phyloP scores from a whole-genome alignment of 108 stramenopile genomes.

The Nitzschia putrida region DNA sequence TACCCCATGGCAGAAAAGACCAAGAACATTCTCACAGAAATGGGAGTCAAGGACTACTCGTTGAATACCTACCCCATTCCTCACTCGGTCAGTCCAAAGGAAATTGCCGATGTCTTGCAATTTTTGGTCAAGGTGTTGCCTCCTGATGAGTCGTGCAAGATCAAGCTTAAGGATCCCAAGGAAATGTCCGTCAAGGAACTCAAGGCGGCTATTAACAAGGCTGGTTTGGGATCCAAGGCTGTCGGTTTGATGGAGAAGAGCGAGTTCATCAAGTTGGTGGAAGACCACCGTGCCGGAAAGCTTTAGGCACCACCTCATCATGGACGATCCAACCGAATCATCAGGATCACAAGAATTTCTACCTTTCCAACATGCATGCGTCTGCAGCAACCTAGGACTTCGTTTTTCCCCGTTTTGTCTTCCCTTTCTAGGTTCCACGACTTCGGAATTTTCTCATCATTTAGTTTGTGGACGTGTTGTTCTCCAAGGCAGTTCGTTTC shows the following conservation, averaged over 20 bases:
- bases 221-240: conserved; percentile 71
- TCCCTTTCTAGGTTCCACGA: too few species aligned
- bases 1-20: conserved; percentile 75
- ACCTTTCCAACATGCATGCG: too few species aligned
- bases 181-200: conserved; percentile 92
- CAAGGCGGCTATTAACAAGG: conserved; percentile 87
- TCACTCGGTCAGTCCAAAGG: conserved; percentile 79
- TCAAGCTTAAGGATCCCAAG: conserved; percentile 73
- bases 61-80: conserved; percentile 75
- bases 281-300: conserved; percentile 70
- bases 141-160: conserved; percentile 53
- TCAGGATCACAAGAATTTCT: too few species aligned
- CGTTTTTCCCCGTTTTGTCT: too few species aligned
- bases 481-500: too few species aligned
- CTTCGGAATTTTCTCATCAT: too few species aligned
- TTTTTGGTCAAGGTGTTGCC: conserved; percentile 78
- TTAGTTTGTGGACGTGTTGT: too few species aligned
- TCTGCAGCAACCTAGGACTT: too few species aligned
- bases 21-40: conserved; percentile 42
- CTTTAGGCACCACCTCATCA: conserved; percentile 8
- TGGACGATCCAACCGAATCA: too few species aligned
- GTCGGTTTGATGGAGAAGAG: conserved; percentile 92
- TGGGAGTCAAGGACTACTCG: conserved; percentile 72
- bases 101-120: conserved; percentile 59
- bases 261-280: conserved; percentile 83